Base-by-base conservation (phyloP, 495 filamentous ascomycete genomes). In the Aspergillus diversus region DNA sequence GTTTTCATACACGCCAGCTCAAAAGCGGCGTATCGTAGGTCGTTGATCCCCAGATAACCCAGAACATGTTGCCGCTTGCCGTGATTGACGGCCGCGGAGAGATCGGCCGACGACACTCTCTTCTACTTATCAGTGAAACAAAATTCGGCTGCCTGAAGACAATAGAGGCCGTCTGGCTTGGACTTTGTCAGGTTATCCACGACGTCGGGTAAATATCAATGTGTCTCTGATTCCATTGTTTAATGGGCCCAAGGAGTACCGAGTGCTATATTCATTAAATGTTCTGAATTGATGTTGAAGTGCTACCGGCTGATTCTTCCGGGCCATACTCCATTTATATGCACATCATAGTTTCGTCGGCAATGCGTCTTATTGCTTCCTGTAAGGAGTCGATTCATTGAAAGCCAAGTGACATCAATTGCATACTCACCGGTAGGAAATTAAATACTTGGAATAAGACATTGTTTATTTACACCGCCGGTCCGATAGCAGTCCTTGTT, bases 51-150 rank as follows among this genome's bases (percentile, higher is more conserved):
- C 33, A 76, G 62, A 61, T 77, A 79, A 5, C 66, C 69, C 5
- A 79, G 16, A 4, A 70, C 66, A 32, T 69, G 61, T 8, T 70
- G 63, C 6, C 48, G 15, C 42, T 51, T 52, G 9, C 56, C 67
- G 6, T 71, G 72, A 65, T 88, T 84, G 57, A 86, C 68, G 21
- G 83, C 84, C 56, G 78, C 77, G 33, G 81, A 78, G 15, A 85
- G 75, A 11, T 79, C 66, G n/a, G 64, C 62, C 63, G 81, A 82
- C 7, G 75, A 81, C 46, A 89, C 63, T 9, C 69, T 17, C 31
- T 69, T 73, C 75, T 83, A 87, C 4, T 84, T 84, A 51, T 86
- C 75, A 17, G 72, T 69, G 4, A 78, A 70, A 49, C 83, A 60
- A 5, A 71, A 65, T 0, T 75, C 75, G 5, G 69, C 66, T 11